phyloP scores from a whole-genome alignment of 768 basidiomycete species.

The Lactarius akahatsu region DNA sequence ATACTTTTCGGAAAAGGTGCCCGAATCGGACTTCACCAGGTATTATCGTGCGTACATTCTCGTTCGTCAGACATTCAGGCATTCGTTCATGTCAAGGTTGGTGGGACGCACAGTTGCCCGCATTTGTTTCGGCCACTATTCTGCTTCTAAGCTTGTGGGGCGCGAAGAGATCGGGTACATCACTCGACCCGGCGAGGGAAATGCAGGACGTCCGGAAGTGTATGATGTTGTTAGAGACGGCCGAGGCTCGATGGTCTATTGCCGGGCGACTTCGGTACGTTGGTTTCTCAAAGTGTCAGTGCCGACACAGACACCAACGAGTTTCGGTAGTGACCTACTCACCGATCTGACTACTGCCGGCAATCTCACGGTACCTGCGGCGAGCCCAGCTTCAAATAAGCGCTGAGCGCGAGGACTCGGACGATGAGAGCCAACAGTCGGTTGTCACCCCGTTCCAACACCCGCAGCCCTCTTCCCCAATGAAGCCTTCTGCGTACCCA shows the following conservation, averaged over 20 bases:
- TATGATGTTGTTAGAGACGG: constrained; percentile 35
- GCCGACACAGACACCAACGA: neutral
- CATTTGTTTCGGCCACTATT: constrained; percentile 52
- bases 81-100: constrained; percentile 21
- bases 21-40: constrained; percentile 27
- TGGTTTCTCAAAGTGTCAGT: neutral
- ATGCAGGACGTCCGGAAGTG: constrained; percentile 54
- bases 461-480: neutral
- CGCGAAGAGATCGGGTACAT: constrained; percentile 44
- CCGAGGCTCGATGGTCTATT: constrained; percentile 27
- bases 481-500: neutral
- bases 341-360: constrained; percentile 17
- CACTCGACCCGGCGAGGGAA: constrained; percentile 44
- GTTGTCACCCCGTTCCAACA: neutral
- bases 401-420: constrained; percentile 23
- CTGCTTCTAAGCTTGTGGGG: constrained; percentile 59
- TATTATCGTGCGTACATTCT: constrained; percentile 15
- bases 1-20: constrained; percentile 34
- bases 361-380: constrained; percentile 21
- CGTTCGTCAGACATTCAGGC: neutral
- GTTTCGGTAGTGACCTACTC: constrained; percentile 21
- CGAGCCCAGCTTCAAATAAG: constrained; percentile 24
- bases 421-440: constrained; percentile 4
- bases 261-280: constrained; percentile 27
- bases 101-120: constrained; percentile 31